These are phyloP conservation scores for Cladosporium oxysporum DNA, from an alignment of 2,329 filamentous ascomycete genomes.

Conservation along the genomic window DNA sequence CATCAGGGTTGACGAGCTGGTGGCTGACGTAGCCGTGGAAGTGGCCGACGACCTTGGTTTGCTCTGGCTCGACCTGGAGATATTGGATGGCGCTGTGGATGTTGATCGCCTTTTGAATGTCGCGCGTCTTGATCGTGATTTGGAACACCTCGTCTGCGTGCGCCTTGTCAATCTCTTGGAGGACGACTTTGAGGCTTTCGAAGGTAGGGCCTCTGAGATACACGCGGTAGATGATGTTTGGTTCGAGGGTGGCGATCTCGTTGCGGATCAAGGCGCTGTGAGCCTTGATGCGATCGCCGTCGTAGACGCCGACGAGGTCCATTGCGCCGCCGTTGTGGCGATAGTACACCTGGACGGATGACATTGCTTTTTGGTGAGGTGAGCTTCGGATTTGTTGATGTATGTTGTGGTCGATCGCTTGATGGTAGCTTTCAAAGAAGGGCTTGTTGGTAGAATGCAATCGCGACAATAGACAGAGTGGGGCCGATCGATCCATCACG, in stretches of 20 bases:
- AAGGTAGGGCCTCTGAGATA: slow-evolving; percentile 14
- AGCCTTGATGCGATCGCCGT: slow-evolving; percentile 18
- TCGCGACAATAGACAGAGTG: neutral
- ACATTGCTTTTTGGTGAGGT: slow-evolving; percentile 10
- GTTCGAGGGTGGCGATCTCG: neutral
- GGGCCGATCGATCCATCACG: neutral
- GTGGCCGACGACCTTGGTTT: slow-evolving; percentile 22
- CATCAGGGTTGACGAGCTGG: slow-evolving; percentile 11
- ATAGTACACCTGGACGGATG: slow-evolving; percentile 19
- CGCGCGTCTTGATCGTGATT: slow-evolving; percentile 20
- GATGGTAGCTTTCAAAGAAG: neutral
- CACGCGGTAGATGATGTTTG: neutral
- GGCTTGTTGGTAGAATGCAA: neutral
- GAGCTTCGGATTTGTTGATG: neutral
- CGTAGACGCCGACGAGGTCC: slow-evolving; percentile 1
- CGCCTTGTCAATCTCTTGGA: slow-evolving; percentile 15
- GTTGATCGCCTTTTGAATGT: slow-evolving; percentile 15
- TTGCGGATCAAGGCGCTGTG: slow-evolving; percentile 18
- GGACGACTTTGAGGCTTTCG: slow-evolving; percentile 20
- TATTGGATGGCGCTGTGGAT: slow-evolving; percentile 21
- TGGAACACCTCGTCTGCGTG: slow-evolving; percentile 1
- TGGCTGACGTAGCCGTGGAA: slow-evolving; percentile 22
- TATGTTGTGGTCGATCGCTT: neutral
- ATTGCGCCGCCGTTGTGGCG: neutral
- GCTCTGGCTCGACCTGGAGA: slow-evolving; percentile 20